phyloP scores from a whole-genome alignment of 805 yeast species.

The Metschnikowia similis region DNA sequence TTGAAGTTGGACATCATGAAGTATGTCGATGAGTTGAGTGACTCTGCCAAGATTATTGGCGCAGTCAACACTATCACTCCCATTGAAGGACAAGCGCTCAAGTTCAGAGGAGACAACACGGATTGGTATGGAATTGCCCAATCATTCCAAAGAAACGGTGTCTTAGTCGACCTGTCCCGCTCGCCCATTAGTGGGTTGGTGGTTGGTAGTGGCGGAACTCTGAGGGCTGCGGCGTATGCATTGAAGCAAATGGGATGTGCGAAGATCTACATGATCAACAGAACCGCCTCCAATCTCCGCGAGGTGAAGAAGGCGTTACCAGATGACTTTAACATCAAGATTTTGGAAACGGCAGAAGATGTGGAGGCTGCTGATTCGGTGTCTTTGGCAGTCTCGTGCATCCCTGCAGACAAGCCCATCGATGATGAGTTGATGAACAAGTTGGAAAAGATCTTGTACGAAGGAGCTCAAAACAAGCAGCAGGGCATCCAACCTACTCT shows the following conservation, averaged over 20 bases:
- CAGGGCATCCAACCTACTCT: slow-evolving; percentile 50
- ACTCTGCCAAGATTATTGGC: slow-evolving; percentile 80
- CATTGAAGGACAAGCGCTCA: slow-evolving; percentile 29
- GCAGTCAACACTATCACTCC: slow-evolving; percentile 88
- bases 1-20: slow-evolving; percentile 76
- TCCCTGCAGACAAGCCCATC: slow-evolving; percentile 77
- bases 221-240: slow-evolving; percentile 92
- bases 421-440: slow-evolving; percentile 47
- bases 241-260: slow-evolving; percentile 72
- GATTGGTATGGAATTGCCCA: slow-evolving; percentile 89
- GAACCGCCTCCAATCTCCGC: slow-evolving; percentile 64
- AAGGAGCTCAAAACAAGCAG: slow-evolving; percentile 28
- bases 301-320: slow-evolving; percentile 63
- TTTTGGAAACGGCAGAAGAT: slow-evolving; percentile 49
- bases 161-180: slow-evolving; percentile 35
- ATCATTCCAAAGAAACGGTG: slow-evolving; percentile 62
- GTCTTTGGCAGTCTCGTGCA: slow-evolving; percentile 67
- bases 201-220: slow-evolving; percentile 97
- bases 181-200: slow-evolving; percentile 59
- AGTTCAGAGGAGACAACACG: slow-evolving; percentile 80
- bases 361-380: slow-evolving; percentile 44
- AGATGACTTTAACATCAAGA: slow-evolving; percentile 50
- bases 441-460: slow-evolving; percentile 45
- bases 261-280: slow-evolving; percentile 72
- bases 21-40: slow-evolving; percentile 59